Conservation (phyloP, 495 filamentous ascomycete species). For the Saxophila tyrrhenica region DNA sequence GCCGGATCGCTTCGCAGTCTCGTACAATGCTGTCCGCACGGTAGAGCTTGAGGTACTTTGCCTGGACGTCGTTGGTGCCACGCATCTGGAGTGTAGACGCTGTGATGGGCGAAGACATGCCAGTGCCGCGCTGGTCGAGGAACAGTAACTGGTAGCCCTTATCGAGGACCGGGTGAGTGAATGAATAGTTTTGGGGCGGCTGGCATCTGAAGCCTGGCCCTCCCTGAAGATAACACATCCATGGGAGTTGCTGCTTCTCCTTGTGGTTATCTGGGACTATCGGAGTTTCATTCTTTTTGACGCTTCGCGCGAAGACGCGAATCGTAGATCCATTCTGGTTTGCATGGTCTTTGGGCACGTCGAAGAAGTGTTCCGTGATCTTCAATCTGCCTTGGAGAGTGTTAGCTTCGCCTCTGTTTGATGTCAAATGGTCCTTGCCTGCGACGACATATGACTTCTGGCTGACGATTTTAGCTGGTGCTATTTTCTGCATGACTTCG, state of each 20-base stretch:
- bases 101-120: conserved; percentile 67
- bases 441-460: conserved; percentile 27
- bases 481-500: conserved; percentile 16
- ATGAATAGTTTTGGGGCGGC: conserved; percentile 57
- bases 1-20: conserved; percentile 77
- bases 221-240: conserved; percentile 35
- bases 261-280: conserved; percentile 34
- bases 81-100: conserved; percentile 53
- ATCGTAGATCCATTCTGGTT: conserved; percentile 50
- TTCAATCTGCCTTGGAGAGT: conserved; percentile 51
- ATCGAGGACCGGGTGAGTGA: conserved; percentile 57
- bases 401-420: not conserved
- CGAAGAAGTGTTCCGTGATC: conserved; percentile 72
- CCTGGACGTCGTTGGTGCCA: conserved; percentile 55
- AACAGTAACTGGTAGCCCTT: conserved; percentile 77
- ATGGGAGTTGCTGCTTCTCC: conserved; percentile 42
- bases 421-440: conserved; percentile 14
- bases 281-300: conserved; percentile 50
- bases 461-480: conserved; percentile 29
- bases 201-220: conserved; percentile 69
- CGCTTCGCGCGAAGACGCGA: conserved; percentile 65
- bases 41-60: conserved; percentile 72
- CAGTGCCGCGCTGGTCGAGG: conserved; percentile 82
- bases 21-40: conserved; percentile 77
- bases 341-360: conserved; percentile 66